Conservation (phyloP, 1,284 basidiomycete species). For the Athelia sp. region DNA sequence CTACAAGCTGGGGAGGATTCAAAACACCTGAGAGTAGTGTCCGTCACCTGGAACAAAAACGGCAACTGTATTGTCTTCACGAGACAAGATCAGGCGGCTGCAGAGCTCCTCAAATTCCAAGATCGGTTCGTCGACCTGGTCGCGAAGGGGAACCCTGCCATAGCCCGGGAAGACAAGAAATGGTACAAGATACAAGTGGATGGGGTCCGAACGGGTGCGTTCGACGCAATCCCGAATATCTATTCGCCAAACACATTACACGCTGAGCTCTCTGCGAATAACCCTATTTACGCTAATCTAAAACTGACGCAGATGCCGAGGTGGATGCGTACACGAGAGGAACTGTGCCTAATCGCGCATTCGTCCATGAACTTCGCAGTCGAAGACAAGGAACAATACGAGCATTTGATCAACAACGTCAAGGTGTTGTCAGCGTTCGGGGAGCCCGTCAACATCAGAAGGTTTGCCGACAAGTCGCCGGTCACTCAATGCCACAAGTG, state of each 20-base stretch:
- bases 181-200: constrained; percentile 22
- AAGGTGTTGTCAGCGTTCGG: constrained; percentile 16
- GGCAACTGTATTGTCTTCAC: constrained; percentile 18
- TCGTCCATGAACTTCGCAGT: constrained; percentile 20
- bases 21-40: constrained; percentile 13
- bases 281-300: not conserved
- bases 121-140: constrained; percentile 10
- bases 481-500: constrained; percentile 13
- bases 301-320: not conserved
- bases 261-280: not conserved
- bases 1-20: constrained; percentile 5
- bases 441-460: constrained; percentile 9
- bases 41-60: constrained; percentile 16
- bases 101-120: constrained; percentile 11
- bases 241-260: not conserved
- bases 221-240: constrained; percentile 4
- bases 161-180: constrained; percentile 13
- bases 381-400: constrained; percentile 13
- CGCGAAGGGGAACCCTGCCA: not conserved
- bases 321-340: constrained; percentile 3
- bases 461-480: constrained; percentile 16
- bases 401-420: constrained; percentile 11
- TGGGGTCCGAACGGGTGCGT: constrained; percentile 12
- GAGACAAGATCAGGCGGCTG: constrained; percentile 14
- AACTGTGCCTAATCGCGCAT: constrained; percentile 6